Evolutionary conservation across 139 green algal genomes (phyloP).

Genomic region (Chlamydomonas schloesseri): DNA sequence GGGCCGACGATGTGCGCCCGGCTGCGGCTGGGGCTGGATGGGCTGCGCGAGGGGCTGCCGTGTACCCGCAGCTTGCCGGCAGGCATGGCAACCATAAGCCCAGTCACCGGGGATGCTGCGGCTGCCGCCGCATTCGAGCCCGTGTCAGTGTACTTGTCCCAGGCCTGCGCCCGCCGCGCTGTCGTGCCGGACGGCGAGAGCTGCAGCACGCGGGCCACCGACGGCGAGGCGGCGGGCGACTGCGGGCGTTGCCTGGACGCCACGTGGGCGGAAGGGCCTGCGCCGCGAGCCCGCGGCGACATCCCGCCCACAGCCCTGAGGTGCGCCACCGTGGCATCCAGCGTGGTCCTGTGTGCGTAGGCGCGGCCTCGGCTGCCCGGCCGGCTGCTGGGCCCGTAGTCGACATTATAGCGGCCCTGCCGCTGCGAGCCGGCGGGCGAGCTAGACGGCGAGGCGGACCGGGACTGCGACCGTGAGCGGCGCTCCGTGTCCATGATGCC

Average conservation of each 20-base stretch:
- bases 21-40: no score
- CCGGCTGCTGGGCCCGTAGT: not conserved
- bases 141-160: not conserved
- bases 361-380: not conserved
- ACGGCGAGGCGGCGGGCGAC: not conserved
- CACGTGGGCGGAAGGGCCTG: no score
- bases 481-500: no score
- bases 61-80: no score
- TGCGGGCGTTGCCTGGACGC: not conserved
- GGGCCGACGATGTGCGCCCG: no score
- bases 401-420: not conserved
- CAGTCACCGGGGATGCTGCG: no score
- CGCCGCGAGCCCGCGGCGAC: no score
- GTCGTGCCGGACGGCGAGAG: not conserved
- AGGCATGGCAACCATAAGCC: no score
- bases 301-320: not conserved
- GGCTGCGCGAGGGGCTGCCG: no score
- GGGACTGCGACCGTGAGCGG: not conserved
- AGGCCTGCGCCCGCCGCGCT: not conserved
- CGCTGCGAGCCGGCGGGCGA: not conserved
- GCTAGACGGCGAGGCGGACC: not conserved
- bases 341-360: not conserved
- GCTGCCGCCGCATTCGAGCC: no score
- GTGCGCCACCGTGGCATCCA: not conserved
- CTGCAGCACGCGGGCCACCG: no score